Evolutionary conservation across 768 basidiomycete genomes (phyloP), one percentile per base, ranked within the genome.

Genomic region (Leucosporidium scottii): DNA sequence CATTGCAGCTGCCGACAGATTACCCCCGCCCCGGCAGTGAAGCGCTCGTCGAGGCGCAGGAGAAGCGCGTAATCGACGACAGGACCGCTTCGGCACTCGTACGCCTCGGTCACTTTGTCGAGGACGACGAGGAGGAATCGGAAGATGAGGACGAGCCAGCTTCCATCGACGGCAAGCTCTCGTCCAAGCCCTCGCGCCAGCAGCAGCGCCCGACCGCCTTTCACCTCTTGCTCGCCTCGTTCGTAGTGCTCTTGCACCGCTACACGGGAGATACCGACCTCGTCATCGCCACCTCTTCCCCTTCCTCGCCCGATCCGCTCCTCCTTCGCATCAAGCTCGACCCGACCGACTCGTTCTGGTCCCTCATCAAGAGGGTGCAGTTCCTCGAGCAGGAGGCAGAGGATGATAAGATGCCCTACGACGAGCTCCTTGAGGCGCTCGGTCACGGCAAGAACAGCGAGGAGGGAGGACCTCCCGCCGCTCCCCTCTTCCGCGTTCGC

Each of bases 221-320:
- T 77, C 92, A 97, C 75, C 82, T 97, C 30, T 84, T 97, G 55
- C 82, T 97, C 53, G 85, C 96, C n/a, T 88, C 94, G 0, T 96
- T 99, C 79, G 84, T 85, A 17, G 87, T 94, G 27, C 82, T 98
- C 59, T 81, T 99, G 18, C 92, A 97, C 80, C 84, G 94, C 51
- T 96, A 92, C 80, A 97, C 96, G 0, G 93, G 90, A 50, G 96
- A 99, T 77, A 93, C 87, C 31, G 92, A 96, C 74, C 82, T 99
- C 69, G 83, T 96, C 66, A 88, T 99, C 75, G 92, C 89, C 47
- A 90, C 90, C 5, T 93, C 91, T 21, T 72, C 73, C 17, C 87
- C 90, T 30, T 85, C 89, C 2, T 84, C 85, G 9, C 83, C 84
- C 30, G 85, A 89, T 67, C 91, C 93, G 13, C 82, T 99, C 49